Base-by-base conservation (phyloP, 768 basidiomycete species). In the Lactarius psammicola region DNA sequence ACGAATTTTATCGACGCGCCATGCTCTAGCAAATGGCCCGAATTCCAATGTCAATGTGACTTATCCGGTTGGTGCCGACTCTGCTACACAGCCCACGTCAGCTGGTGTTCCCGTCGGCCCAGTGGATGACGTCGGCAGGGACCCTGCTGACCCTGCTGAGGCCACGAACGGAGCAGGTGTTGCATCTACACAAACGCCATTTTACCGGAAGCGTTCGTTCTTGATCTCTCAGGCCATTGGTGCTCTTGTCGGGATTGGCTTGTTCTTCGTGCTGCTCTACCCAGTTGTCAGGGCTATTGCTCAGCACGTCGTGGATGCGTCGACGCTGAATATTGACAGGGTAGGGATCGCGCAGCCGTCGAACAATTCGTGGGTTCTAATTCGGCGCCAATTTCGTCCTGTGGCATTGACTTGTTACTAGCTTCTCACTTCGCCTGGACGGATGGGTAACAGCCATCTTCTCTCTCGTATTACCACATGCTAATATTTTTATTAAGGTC, bases 231-330 rank as follows among this genome's bases (percentile, higher is more conserved):
- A 79, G 60, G 72, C 85, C 66, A 78, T 88, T 33, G 71, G 79
- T 4, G 74, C 80, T 20, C 80, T 82, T 6, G 71, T 89, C 18
- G 83, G 78, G 40, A 87, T 90, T 60, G 85, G 80, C 18, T 72
- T 89, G 42, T 74, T 90, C 23, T 90, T 90, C 75, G 82, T 90
- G 66, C 56, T 89, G 13, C 74, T 90, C 28, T 90, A 84, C 73
- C 88, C 88, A 7, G 85, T 90, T 62, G 78, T 90, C 63, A 81
- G 76, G 58, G 87, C 87, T 54, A 87, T 89, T 68, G 80, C 83
- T 23, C 87, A 88, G 68, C 79, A 85, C 49, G 82, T 90, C 46
- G 81, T 90, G 18, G 84, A 88, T 63, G 78, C 79, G 42, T 76
- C 83, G 38, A 79, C 78, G 26, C 76, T 90, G 38, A 78, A 85